phyloP scores from a whole-genome alignment of 768 basidiomycete genomes.

The Exsudoporus frostii region DNA sequence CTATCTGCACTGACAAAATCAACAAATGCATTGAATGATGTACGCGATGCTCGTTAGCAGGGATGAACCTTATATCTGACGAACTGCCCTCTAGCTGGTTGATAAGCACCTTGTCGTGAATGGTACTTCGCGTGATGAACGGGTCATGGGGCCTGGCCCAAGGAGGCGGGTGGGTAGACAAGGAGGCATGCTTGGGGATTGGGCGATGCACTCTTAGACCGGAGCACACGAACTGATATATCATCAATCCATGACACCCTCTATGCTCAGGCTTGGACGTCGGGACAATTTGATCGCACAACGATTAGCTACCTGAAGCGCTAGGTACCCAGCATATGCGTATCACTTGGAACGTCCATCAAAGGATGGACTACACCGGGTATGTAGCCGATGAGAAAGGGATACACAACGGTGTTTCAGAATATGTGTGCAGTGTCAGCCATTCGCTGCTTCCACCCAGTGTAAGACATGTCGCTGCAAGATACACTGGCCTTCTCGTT shows the following conservation, averaged over 20 bases:
- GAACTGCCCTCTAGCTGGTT: slow-evolving; percentile 49
- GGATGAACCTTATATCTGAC: slow-evolving; percentile 2
- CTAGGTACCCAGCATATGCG: neutral
- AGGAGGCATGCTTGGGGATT: slow-evolving; percentile 49
- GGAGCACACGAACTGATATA: neutral
- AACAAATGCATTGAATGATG: slow-evolving; percentile 83
- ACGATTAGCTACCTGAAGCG: neutral
- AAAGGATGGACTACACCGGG: neutral
- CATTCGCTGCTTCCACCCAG: neutral
- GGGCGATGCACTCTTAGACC: slow-evolving; percentile 47
- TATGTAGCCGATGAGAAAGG: neutral
- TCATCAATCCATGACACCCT: neutral
- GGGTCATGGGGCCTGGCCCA: slow-evolving; percentile 39
- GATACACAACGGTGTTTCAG: neutral
- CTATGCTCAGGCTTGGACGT: neutral
- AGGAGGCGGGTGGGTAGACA: slow-evolving; percentile 51
- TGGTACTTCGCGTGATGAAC: slow-evolving; percentile 53
- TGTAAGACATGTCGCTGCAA: neutral
- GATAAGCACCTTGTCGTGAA: slow-evolving; percentile 71
- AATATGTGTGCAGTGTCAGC: too few species aligned
- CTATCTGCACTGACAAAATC: slow-evolving; percentile 87
- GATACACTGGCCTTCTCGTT: neutral
- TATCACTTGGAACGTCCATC: neutral
- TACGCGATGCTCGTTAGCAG: slow-evolving; percentile 38
- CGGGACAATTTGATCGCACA: neutral